phyloP scores from a whole-genome alignment of 1,284 basidiomycete species.

The Malassezia obtusa region DNA sequence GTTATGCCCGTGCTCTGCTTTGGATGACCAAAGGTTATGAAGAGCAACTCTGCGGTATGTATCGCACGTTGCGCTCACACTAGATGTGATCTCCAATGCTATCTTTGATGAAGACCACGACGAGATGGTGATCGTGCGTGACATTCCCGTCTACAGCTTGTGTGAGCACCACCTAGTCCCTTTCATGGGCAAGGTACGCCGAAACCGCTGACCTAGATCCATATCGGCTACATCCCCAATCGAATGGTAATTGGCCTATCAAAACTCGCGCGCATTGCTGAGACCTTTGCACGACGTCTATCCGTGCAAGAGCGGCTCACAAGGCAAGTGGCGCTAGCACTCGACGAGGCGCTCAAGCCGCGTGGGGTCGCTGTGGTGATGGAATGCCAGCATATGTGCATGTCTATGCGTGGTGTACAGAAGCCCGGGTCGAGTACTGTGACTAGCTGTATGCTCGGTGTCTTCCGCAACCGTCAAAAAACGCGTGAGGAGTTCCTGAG shows the following conservation, averaged over 20 bases:
- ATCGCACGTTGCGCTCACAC: constrained; percentile 14
- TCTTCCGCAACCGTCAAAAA: constrained; percentile 92
- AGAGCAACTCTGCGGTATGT: constrained; percentile 70
- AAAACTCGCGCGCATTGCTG: constrained; percentile 92
- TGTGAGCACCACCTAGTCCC: constrained; percentile 99
- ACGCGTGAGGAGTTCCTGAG: constrained; percentile 72
- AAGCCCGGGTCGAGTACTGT: constrained; percentile 92
- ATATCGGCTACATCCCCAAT: constrained; percentile 82
- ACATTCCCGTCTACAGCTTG: constrained; percentile 92
- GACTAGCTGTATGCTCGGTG: constrained; percentile 98
- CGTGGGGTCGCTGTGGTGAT: constrained; percentile 91
- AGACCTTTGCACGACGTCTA: constrained; percentile 87
- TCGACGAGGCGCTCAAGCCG: constrained; percentile 93
- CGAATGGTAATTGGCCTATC: constrained; percentile 89
- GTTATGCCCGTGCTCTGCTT: constrained; percentile 92
- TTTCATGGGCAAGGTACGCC: constrained; percentile 83
- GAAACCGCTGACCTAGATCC: constrained; percentile 21
- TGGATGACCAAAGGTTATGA: constrained; percentile 99
- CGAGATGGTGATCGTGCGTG: constrained; percentile 96
- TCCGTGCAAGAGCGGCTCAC: constrained; percentile 97
- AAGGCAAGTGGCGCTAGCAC: constrained; percentile 90
- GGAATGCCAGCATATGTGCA: constrained; percentile 77
- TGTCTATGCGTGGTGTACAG: constrained; percentile 99
- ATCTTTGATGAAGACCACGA: constrained; percentile 99
- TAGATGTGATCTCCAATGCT: constrained; percentile 96